Percentiles rank a stretch among this genome's conserved stretches.
Conservation (phyloP, 2,329 filamentous ascomycete genomes). For the Amauroascus verrucosus region DNA sequence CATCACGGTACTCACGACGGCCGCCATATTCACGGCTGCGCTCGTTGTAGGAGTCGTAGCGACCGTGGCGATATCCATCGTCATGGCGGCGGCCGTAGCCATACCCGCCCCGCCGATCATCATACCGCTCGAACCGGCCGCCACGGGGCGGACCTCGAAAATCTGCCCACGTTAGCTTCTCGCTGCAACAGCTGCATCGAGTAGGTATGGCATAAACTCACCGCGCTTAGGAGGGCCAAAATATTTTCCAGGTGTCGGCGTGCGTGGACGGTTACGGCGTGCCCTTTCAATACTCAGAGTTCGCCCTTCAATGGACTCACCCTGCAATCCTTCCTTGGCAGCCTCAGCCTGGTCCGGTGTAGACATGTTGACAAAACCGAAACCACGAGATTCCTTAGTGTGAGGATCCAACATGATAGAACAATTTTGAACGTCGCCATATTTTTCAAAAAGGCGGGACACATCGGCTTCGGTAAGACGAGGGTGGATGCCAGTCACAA, state of each 20-base stretch:
- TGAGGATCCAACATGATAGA: constrained; percentile 99
- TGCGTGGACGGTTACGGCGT: constrained; percentile 84
- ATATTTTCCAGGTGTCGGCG: constrained; percentile 96
- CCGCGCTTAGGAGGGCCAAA: constrained; percentile 97
- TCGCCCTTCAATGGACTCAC: constrained; percentile 87
- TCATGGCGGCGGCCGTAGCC: constrained; percentile 34
- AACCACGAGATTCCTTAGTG: constrained; percentile 95
- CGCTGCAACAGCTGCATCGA: background rate
- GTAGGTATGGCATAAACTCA: constrained; percentile 41
- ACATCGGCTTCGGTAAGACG: constrained; percentile 83
- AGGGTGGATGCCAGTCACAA: constrained; percentile 96
- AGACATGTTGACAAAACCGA: constrained; percentile 98
- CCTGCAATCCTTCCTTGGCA: constrained; percentile 90
- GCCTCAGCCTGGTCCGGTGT: constrained; percentile 91
- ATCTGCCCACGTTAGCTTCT: constrained; percentile 30
- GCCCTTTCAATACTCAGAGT: constrained; percentile 98
- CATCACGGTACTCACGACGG: constrained; percentile 21
- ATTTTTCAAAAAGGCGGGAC: constrained; percentile 93
- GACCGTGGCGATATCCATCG: constrained; percentile 35
- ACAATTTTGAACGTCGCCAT: constrained; percentile 96
- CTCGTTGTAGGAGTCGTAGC: constrained; percentile 43
- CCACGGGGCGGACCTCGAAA: constrained; percentile 37
- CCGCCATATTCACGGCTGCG: constrained; percentile 31
- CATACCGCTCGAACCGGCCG: constrained; percentile 40
- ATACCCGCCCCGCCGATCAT: constrained; percentile 36